Conservation (phyloP, 805 yeast species). For the Candida sithepensis region DNA sequence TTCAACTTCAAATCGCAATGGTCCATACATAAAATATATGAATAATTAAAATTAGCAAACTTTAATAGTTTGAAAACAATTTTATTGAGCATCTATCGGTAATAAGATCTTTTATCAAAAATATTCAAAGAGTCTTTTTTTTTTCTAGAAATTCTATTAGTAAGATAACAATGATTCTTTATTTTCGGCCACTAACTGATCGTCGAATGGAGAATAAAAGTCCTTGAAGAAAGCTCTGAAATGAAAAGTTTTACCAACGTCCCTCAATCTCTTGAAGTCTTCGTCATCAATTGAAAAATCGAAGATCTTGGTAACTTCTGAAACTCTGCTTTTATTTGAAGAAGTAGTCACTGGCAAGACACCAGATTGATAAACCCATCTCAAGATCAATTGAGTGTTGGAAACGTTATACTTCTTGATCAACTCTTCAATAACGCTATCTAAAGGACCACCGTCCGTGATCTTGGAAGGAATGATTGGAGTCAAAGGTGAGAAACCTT, state of each 20-base stretch:
- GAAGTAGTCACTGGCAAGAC: constrained; percentile 76
- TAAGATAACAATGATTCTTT: not conserved
- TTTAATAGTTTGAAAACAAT: no score
- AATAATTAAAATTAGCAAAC: no score
- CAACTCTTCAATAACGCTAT: constrained; percentile 35
- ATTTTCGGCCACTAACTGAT: not conserved
- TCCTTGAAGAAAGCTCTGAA: constrained; percentile 22
- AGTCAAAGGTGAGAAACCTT: constrained; percentile 68
- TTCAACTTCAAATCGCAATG: no score
- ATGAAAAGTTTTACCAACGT: constrained; percentile 35
- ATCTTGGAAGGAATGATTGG: constrained; percentile 48
- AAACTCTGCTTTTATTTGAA: constrained; percentile 51
- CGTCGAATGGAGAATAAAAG: constrained; percentile 16
- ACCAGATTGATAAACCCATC: constrained; percentile 67
- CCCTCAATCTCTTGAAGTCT: constrained; percentile 44
- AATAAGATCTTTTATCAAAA: no score
- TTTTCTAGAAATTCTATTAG: not conserved
- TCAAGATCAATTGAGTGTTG: constrained; percentile 60
- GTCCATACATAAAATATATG: no score
- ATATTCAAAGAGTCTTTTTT: constrained; percentile 3
- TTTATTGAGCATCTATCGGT: not conserved
- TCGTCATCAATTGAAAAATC: constrained; percentile 48
- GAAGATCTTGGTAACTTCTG: constrained; percentile 52
- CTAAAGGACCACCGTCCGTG: constrained; percentile 36
- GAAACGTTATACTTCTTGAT: constrained; percentile 55